Conservation (phyloP, 2,329 filamentous ascomycete genomes). For the Aotearoamyces nothofagi region DNA sequence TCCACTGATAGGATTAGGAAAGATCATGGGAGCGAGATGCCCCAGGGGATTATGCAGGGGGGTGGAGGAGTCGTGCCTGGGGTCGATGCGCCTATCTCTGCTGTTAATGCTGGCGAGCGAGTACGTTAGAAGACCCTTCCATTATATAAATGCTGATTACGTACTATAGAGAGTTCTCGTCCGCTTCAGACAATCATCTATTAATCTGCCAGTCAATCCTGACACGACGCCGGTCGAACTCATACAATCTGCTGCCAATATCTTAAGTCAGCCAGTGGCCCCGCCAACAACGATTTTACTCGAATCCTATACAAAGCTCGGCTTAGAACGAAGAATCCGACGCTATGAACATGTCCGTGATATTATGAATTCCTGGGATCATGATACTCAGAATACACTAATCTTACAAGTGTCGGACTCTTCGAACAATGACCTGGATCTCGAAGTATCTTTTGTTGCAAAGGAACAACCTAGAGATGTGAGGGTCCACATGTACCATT, state of each 20-base stretch:
- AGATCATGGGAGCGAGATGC: slow-evolving; percentile 3
- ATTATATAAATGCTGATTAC: slow-evolving; percentile 16
- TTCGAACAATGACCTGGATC: slow-evolving; percentile 37
- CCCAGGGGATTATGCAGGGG: slow-evolving; percentile 12
- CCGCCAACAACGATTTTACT: slow-evolving; percentile 53
- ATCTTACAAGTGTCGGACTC: slow-evolving; percentile 46
- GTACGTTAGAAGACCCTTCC: slow-evolving; percentile 30
- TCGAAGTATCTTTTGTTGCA: slow-evolving; percentile 52
- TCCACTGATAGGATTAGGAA: slow-evolving; percentile 5
- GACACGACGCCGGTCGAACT: slow-evolving; percentile 65
- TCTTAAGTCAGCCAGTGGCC: slow-evolving; percentile 48
- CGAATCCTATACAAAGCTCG: slow-evolving; percentile 61
- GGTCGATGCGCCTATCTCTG: slow-evolving; percentile 65
- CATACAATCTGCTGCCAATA: slow-evolving; percentile 48
- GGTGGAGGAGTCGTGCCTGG: slow-evolving; percentile 27
- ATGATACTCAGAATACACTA: slow-evolving; percentile 62
- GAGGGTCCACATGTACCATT: slow-evolving; percentile 63
- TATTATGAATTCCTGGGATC: slow-evolving; percentile 86
- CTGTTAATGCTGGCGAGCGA: slow-evolving; percentile 65
- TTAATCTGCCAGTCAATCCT: slow-evolving; percentile 56
- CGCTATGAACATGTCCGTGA: slow-evolving; percentile 78
- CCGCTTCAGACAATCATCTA: slow-evolving; percentile 52
- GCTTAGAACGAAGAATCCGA: slow-evolving; percentile 68
- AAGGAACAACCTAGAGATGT: slow-evolving; percentile 48
- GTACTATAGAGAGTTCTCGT: slow-evolving; percentile 48